These are phyloP conservation scores for Luzula sylvatica DNA, from an alignment of 176 grass and related monocot species.

Conservation along the genomic window DNA sequence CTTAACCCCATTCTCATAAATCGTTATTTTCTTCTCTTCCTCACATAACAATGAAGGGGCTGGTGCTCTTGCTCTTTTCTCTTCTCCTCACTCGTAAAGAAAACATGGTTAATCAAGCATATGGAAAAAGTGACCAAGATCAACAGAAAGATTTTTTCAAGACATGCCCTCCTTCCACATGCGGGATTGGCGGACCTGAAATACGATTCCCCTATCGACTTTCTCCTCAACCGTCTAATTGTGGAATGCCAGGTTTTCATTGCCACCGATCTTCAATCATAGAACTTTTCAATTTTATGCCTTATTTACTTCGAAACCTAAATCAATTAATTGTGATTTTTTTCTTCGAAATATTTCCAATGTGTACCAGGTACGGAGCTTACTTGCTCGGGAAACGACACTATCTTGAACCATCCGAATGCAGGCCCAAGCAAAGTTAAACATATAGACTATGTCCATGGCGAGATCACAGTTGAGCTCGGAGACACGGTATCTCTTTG, in stretches of 20 bases:
- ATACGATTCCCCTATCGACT: slow-evolving; percentile 25
- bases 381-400: slow-evolving; percentile 6
- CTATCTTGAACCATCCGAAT: slow-evolving; percentile 1
- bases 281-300: no score
- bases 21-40: no score
- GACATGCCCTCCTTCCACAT: not conserved
- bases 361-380: slow-evolving; percentile 8
- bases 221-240: slow-evolving; percentile 11
- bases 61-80: not conserved
- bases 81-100: slow-evolving; percentile 8
- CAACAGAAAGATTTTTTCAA: slow-evolving; percentile 23
- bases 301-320: no score
- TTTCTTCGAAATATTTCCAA: no score
- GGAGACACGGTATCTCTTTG: not conserved
- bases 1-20: no score
- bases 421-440: slow-evolving; percentile 14
- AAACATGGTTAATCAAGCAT: slow-evolving; percentile 5
- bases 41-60: no score
- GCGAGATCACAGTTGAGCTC: not conserved
- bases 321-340: no score
- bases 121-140: not conserved
- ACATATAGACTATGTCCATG: not conserved
- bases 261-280: no score
- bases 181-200: slow-evolving; percentile 3
- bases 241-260: slow-evolving; percentile 13